Base-by-base conservation (phyloP, 305 asterid genomes). In the Fraxinus sp. region DNA sequence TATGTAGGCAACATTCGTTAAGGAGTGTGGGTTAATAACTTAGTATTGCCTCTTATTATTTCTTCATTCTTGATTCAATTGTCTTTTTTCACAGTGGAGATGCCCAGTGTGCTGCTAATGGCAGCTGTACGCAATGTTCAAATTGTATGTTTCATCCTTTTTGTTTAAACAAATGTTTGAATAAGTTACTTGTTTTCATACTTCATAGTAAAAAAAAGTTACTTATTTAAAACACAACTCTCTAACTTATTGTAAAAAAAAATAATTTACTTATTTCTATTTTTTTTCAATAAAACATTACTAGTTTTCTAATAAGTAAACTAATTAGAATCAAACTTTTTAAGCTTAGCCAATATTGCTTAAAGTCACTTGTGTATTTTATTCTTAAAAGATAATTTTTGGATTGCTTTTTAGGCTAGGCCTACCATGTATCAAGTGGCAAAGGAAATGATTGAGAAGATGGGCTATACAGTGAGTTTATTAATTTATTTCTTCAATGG, bases 31-130 rank as follows among this genome's bases (percentile, higher is more conserved):
- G 44, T 59, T 66, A 64, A 13, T 84, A 52, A 37, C 44, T 37
- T 37, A 37, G 46, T 39, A 39, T 20, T 14, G 52, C 30, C 36
- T 55, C 68, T 76, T 64, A 55, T 35, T 14, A 1, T 74, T 24
- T 26, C 5, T 33, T 30, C 76, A 80, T 68, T 76, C 82, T 33
- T 11, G 55, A 2, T 33, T 28, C 76, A 57, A 77, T 85, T 22
- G 49, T 76, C 82, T 85, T 79, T 76, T 3, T 89, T 26, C 39
- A 41, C 93, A 95, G 98, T 94, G 98, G 98, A 95, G 94, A 94
- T 95, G 98, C 97, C 97, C 2, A 95, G 97, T 86, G 95, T 90
- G 84, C 85, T 95, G 66, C 97, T 95, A 76, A 95, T 95, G 99
- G 97, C 98, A 32, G 99, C 98, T 86, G 64, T 95, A 22, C 97